Evolutionary conservation across 805 yeast species (phyloP).

Genomic region (Sugiyamaella mastotermitis): DNA sequence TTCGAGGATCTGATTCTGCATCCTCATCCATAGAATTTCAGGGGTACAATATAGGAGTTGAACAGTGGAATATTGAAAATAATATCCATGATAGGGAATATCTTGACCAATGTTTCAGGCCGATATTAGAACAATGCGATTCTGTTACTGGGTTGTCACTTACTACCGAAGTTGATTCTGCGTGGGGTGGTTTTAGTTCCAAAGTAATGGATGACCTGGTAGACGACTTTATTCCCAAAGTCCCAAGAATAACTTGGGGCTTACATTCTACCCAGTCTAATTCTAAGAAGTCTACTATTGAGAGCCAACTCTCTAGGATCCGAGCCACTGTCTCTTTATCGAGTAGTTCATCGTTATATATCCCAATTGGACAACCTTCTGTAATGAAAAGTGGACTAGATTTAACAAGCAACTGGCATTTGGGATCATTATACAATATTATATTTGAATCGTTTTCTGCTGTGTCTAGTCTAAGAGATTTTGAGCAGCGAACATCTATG

Average conservation of each 20-base stretch:
- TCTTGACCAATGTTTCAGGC: slow-evolving; percentile 56
- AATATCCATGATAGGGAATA: slow-evolving; percentile 33
- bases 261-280: slow-evolving; percentile 26
- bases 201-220: slow-evolving; percentile 46
- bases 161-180: slow-evolving; percentile 63
- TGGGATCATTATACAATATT: slow-evolving; percentile 33
- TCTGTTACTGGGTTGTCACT: slow-evolving; percentile 63
- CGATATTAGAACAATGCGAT: slow-evolving; percentile 70
- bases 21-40: slow-evolving; percentile 22
- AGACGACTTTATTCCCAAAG: slow-evolving; percentile 64
- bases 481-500: slow-evolving; percentile 34
- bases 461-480: slow-evolving; percentile 34
- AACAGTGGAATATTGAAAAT: slow-evolving; percentile 40
- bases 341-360: slow-evolving; percentile 44
- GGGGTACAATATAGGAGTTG: slow-evolving; percentile 45
- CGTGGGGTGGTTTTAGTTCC: slow-evolving; percentile 77
- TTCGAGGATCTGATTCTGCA: slow-evolving; percentile 22
- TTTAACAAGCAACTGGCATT: slow-evolving; percentile 38
- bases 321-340: slow-evolving; percentile 41
- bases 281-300: slow-evolving; percentile 14
- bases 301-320: slow-evolving; percentile 36
- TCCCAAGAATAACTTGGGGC: slow-evolving; percentile 44
- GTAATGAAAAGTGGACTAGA: slow-evolving; percentile 8
- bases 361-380: slow-evolving; percentile 45
- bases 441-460: slow-evolving; percentile 42